Conservation (phyloP, 2,329 filamentous ascomycete species). For the Penicillium sumatraense region DNA sequence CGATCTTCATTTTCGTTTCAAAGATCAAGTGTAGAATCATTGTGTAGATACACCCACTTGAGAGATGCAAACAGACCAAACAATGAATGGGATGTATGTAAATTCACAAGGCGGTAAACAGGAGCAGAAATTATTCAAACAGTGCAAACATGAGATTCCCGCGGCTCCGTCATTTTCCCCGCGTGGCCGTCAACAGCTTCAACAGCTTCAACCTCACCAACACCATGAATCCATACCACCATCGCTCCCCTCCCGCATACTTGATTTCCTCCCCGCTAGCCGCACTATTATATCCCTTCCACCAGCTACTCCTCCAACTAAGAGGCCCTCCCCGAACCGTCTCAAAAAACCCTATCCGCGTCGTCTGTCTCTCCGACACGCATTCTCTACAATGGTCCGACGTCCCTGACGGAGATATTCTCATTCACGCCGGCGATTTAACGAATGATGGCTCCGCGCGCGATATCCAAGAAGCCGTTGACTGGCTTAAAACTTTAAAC, state of each 20-base stretch:
- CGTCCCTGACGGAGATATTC: slow-evolving; percentile 73
- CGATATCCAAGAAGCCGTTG: slow-evolving; percentile 79
- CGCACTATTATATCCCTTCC: slow-evolving; percentile 64
- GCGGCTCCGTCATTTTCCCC: too few species aligned
- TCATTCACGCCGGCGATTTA: slow-evolving; percentile 90
- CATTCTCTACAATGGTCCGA: slow-evolving; percentile 63
- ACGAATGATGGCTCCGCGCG: slow-evolving; percentile 71
- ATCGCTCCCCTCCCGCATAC: slow-evolving; percentile 61
- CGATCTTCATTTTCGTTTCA: too few species aligned
- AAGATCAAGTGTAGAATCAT: too few species aligned
- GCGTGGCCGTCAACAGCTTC: too few species aligned
- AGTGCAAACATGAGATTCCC: too few species aligned
- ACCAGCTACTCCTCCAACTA: slow-evolving; percentile 68
- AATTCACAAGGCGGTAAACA: too few species aligned
- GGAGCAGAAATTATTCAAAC: too few species aligned
- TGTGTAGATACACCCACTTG: too few species aligned
- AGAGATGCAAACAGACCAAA: too few species aligned
- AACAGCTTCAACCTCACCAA: too few species aligned
- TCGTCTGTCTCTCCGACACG: slow-evolving; percentile 91
- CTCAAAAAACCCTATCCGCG: slow-evolving; percentile 65
- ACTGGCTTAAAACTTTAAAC: slow-evolving; percentile 77
- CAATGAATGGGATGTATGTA: too few species aligned
- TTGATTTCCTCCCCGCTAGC: slow-evolving; percentile 71
- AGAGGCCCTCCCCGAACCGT: slow-evolving; percentile 68
- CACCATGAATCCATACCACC: slow-evolving; percentile 53